Conservation (phyloP, 495 filamentous ascomycete genomes). For the Cetradonia linearis region DNA sequence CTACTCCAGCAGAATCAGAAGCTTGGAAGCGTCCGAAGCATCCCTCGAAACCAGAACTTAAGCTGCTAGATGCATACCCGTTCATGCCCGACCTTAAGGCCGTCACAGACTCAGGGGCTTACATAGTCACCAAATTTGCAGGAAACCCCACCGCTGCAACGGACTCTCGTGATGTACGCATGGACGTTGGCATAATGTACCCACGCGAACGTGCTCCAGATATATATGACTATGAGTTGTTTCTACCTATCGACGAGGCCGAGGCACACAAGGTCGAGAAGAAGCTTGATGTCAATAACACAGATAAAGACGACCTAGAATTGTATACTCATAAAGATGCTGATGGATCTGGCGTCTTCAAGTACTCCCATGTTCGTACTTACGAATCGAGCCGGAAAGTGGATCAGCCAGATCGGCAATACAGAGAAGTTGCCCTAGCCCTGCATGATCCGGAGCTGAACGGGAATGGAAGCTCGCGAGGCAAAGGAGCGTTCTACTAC, state of each 20-base stretch:
- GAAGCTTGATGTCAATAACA: conserved; percentile 62
- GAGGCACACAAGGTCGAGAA: conserved; percentile 53
- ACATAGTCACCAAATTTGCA: conserved; percentile 79
- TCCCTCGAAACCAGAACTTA: conserved; percentile 68
- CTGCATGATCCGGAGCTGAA: conserved; percentile 54
- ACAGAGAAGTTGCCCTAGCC: conserved; percentile 49
- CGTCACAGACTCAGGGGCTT: conserved; percentile 76
- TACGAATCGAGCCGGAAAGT: conserved; percentile 71
- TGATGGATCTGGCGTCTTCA: conserved; percentile 46
- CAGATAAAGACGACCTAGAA: conserved; percentile 53
- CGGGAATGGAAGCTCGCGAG: conserved; percentile 27
- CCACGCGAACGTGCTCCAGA: conserved; percentile 44
- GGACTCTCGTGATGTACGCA: conserved; percentile 60
- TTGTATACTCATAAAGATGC: conserved; percentile 51
- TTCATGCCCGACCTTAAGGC: conserved; percentile 80
- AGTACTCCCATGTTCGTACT: conserved; percentile 65
- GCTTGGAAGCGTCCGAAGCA: conserved; percentile 70
- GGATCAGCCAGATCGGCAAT: conserved; percentile 44
- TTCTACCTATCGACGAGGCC: conserved; percentile 50
- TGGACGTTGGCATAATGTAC: conserved; percentile 69
- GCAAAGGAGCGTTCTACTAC: conserved; percentile 78
- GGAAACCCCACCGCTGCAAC: conserved; percentile 61
- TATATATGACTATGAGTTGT: conserved; percentile 63
- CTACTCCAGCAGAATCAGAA: conserved; percentile 47
- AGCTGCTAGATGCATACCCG: conserved; percentile 68